Evolutionary conservation across 106 monocot genomes (phyloP).

Genomic region (Hemerocallis citrina): DNA sequence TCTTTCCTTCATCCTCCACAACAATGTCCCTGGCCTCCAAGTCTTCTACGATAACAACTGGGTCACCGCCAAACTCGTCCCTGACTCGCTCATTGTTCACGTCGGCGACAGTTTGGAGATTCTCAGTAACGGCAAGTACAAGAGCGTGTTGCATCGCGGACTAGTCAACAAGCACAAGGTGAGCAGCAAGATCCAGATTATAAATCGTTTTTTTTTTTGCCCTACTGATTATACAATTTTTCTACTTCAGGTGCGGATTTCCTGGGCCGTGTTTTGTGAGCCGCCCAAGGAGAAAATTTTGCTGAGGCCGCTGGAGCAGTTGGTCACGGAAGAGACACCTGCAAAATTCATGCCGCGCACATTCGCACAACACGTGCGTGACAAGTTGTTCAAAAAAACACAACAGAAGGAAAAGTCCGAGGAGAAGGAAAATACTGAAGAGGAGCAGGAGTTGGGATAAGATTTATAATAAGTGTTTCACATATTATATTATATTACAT

Average conservation of each 20-base stretch:
- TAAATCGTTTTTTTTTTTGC: no score
- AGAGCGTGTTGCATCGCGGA: conserved; percentile 73
- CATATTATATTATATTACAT: no score
- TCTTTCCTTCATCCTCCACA: conserved; percentile 79
- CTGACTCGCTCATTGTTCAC: conserved; percentile 61
- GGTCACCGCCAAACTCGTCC: conserved; percentile 51
- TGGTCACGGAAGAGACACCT: conserved; percentile 26
- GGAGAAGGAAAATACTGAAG: no score
- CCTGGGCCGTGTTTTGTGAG: conserved; percentile 94
- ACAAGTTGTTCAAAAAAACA: conserved; percentile 60
- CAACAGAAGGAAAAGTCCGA: no score
- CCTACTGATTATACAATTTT: no score
- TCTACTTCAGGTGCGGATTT: conserved; percentile 82
- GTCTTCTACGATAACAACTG: conserved; percentile 38
- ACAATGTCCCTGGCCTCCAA: conserved; percentile 80
- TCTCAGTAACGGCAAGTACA: conserved; percentile 64
- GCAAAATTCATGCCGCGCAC: conserved; percentile 54
- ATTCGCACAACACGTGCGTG: conserved; percentile 58
- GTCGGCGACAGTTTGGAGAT: conserved; percentile 80
- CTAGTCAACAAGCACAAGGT: conserved; percentile 81
- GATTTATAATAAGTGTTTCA: no score
- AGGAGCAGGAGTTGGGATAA: no score
- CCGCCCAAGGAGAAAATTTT: conserved; percentile 62
- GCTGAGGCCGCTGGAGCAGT: conserved; percentile 56
- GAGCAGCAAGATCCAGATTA: no score